Conservation (phyloP, 257 asterid species). For the Echites panduratus region DNA sequence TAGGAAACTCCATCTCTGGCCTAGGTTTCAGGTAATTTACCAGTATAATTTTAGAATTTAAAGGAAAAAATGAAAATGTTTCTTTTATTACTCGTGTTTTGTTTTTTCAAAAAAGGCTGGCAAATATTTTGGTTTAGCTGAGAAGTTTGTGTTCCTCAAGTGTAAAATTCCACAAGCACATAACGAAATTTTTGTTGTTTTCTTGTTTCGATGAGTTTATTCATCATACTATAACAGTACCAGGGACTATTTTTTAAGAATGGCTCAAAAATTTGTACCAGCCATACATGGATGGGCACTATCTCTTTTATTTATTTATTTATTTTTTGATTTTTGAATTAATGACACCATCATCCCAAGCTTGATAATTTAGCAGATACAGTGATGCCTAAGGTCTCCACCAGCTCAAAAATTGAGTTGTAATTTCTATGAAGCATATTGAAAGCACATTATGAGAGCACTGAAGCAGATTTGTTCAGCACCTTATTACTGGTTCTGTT, state of each 20-base stretch:
- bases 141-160: background rate
- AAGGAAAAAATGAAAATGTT: background rate
- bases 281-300: background rate
- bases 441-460: background rate
- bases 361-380: background rate
- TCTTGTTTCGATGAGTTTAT: background rate
- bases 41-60: background rate
- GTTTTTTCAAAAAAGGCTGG: background rate
- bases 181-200: background rate
- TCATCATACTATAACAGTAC: background rate
- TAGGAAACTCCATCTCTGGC: slow-evolving; percentile 94
- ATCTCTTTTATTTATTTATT: background rate
- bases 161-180: background rate
- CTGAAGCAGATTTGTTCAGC: background rate
- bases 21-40: slow-evolving; percentile 75
- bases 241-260: background rate
- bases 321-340: background rate
- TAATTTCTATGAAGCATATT: background rate
- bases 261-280: background rate
- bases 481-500: too few relatives aligned
- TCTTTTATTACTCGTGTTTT: background rate
- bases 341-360: background rate
- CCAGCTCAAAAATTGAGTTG: background rate
- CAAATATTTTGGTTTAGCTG: background rate
- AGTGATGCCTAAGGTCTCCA: background rate